Evolutionary conservation across 371 early-diverging fungal species (phyloP).

Genomic region (Lichtheimia ornata): DNA sequence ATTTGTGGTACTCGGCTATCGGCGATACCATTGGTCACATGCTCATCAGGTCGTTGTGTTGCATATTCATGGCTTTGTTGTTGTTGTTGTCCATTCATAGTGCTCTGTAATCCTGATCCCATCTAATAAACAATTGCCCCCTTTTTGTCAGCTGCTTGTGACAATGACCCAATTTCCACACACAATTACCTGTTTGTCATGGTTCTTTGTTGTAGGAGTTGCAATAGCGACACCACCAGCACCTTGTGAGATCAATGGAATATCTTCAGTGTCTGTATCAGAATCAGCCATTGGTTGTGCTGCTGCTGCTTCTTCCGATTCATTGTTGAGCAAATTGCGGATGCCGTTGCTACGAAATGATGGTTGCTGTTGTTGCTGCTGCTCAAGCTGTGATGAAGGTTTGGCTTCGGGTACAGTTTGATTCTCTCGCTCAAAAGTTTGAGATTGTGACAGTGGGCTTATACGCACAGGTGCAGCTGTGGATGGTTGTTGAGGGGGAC

Average conservation of each 20-base stretch:
- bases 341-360: slow-evolving; percentile 27
- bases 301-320: slow-evolving; percentile 23
- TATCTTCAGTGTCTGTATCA: slow-evolving; percentile 42
- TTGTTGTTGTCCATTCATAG: slow-evolving; percentile 4
- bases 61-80: background rate
- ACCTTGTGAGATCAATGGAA: slow-evolving; percentile 13
- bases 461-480: background rate
- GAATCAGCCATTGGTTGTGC: slow-evolving; percentile 37
- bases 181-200: too few species aligned
- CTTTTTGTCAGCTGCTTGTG: background rate
- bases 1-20: too few species aligned
- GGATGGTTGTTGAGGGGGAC: slow-evolving; percentile 3
- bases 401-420: background rate
- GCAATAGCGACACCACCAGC: too few species aligned
- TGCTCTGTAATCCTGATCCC: too few species aligned
- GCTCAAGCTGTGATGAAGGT: slow-evolving; percentile 5
- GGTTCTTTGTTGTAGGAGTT: too few species aligned
- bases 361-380: slow-evolving; percentile 5
- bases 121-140: too few species aligned
- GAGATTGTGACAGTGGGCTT: background rate
- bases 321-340: slow-evolving; percentile 33
- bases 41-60: background rate
- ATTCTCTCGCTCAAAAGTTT: background rate
- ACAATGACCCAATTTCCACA: too few species aligned
- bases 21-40: background rate